phyloP scores from a whole-genome alignment of 768 basidiomycete genomes.

The Podaxis pistillaris region DNA sequence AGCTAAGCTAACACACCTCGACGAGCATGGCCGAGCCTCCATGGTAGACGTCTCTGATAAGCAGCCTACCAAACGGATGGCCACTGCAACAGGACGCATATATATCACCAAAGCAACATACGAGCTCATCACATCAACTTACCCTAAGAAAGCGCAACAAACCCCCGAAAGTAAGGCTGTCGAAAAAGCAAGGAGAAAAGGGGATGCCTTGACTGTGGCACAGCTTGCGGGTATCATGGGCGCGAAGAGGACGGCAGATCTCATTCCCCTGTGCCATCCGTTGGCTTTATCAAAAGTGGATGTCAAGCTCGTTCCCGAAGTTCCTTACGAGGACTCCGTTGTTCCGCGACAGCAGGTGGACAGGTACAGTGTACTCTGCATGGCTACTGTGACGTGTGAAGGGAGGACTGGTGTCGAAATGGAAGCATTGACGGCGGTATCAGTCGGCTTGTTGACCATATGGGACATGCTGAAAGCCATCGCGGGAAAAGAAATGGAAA shows the following conservation, averaged over 20 bases:
- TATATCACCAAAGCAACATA: constrained; percentile 65
- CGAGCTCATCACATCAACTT: constrained; percentile 51
- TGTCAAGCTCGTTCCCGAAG: constrained; percentile 57
- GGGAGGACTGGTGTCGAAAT: constrained; percentile 90
- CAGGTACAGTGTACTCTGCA: constrained; percentile 55
- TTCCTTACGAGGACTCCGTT: constrained; percentile 7
- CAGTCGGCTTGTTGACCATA: constrained; percentile 73
- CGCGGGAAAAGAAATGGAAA: constrained; percentile 84
- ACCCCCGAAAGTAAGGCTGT: constrained; percentile 31
- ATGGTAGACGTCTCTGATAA: constrained; percentile 87
- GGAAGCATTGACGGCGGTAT: constrained; percentile 89
- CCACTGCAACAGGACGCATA: constrained; percentile 77
- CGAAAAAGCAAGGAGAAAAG: constrained; percentile 59
- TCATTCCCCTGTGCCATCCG: constrained; percentile 89
- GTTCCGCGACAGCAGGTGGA: constrained; percentile 3
- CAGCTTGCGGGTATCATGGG: constrained; percentile 89
- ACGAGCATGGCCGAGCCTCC: constrained; percentile 61
- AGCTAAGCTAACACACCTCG: constrained; percentile 65
- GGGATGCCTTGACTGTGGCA: constrained; percentile 70
- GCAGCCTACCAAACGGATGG: constrained; percentile 54
- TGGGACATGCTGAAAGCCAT: constrained; percentile 96
- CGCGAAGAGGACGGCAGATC: constrained; percentile 75
- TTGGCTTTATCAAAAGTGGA: constrained; percentile 69
- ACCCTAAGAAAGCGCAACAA: constrained; percentile 22
- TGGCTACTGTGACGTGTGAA: constrained; percentile 69